A percentile compares a stretch with the other conserved stretches of the same genome.
phyloP scores from a whole-genome alignment of 1,139 yeast genomes.

The Magnusiomyces magnusii region DNA sequence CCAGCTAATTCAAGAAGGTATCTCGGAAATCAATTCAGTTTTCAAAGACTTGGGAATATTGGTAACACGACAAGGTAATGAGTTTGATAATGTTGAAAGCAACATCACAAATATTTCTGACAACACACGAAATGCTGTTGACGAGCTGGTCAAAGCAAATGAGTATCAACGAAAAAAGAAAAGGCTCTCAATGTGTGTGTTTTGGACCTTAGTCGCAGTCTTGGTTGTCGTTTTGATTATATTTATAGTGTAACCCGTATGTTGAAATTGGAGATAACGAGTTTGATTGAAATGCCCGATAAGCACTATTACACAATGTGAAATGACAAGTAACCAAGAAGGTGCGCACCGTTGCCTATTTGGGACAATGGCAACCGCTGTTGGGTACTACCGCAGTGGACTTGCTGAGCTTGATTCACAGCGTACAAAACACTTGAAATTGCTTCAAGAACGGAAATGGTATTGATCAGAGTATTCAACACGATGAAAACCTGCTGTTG shows the following conservation, averaged over 20 bases:
- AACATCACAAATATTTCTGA: slow-evolving; percentile 59
- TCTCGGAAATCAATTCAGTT: slow-evolving; percentile 74
- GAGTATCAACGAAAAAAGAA: slow-evolving; percentile 62
- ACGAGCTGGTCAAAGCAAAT: slow-evolving; percentile 64
- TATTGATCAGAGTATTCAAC: too few relatives aligned
- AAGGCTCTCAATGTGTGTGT: slow-evolving; percentile 63
- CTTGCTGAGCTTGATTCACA: too few relatives aligned
- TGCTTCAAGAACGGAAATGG: too few relatives aligned
- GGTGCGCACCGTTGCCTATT: background rate
- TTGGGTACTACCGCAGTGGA: background rate
- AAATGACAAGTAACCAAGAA: background rate
- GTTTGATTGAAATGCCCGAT: background rate
- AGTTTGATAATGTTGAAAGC: slow-evolving; percentile 74
- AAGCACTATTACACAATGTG: background rate
- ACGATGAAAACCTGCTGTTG: too few relatives aligned
- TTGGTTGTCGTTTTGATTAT: slow-evolving; percentile 34
- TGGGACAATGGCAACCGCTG: background rate
- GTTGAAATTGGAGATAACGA: background rate
- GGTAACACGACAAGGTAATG: slow-evolving; percentile 78
- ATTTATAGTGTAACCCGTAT: too few relatives aligned
- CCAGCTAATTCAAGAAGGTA: slow-evolving; percentile 64
- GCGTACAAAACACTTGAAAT: too few relatives aligned
- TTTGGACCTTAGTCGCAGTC: slow-evolving; percentile 43
- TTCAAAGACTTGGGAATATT: slow-evolving; percentile 72
- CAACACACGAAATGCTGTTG: slow-evolving; percentile 62